These are phyloP conservation scores for Psilocybe subaeruginosa DNA, from an alignment of 768 basidiomycete species.

Conservation along the genomic window DNA sequence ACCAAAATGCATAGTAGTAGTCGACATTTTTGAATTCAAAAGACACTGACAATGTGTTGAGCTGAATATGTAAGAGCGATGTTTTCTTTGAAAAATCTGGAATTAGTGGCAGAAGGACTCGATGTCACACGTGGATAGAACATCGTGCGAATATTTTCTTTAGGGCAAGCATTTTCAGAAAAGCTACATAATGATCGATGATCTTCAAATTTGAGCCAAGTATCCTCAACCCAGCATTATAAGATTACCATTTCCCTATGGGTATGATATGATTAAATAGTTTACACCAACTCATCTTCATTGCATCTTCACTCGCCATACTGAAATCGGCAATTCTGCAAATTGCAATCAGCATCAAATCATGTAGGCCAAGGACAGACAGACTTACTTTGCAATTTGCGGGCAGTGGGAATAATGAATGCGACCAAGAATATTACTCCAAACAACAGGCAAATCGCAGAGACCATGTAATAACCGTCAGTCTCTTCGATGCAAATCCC, in stretches of 20 bases:
- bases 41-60: conserved; percentile 11
- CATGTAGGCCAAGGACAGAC: background rate
- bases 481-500: conserved; percentile 83
- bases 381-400: conserved; percentile 79
- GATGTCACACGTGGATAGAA: conserved; percentile 44
- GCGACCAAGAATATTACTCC: conserved; percentile 74
- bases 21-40: conserved; percentile 42
- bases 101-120: conserved; percentile 22
- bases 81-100: conserved; percentile 37
- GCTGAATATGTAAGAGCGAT: conserved; percentile 21
- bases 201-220: background rate
- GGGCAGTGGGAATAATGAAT: conserved; percentile 85
- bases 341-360: conserved; percentile 10
- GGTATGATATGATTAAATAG: conserved; percentile 4
- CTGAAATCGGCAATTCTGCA: conserved; percentile 67
- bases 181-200: background rate
- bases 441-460: conserved; percentile 73
- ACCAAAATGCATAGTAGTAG: conserved; percentile 85
- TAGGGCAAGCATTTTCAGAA: conserved; percentile 41
- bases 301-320: conserved; percentile 68
- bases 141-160: conserved; percentile 31
- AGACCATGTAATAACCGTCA: conserved; percentile 93
- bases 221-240: conserved; percentile 3
- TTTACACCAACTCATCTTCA: background rate
- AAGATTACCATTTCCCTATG: background rate